Base-by-base conservation (phyloP, 805 yeast species). In the Geotrichum ghanense region DNA sequence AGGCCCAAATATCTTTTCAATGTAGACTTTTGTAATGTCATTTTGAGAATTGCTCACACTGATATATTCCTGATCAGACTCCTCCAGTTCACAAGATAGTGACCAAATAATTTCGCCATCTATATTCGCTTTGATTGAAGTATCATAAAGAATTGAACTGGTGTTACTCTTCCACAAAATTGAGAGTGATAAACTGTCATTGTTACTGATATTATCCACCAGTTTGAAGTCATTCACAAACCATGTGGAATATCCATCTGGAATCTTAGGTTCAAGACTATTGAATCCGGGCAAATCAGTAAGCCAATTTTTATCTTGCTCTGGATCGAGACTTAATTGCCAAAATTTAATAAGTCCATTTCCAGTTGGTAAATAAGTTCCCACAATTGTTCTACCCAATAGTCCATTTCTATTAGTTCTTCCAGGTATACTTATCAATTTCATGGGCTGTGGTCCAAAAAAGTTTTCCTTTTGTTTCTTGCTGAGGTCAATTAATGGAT, bases 151-250 rank as follows among this genome's bases (percentile, higher is more conserved):
- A 16, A 22, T 23, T 22, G 49, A 72, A 1, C 75, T 69, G 1
- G 75, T 70, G 51, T 81, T 80, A 52, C 83, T 76, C 56, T 80
- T 81, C 84, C 85, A 79, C 26, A 81, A 62, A 0, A 70, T 66
- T 58, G 70, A 63, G 2, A 74, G 50, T 40, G 65, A 63, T 19
- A 70, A 46, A 31, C 51, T 46, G 3, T 48, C 43, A 12, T 22
- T 35, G 6, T 44, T 40, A 1, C 48, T 45, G 4, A 41, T 41
- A 1, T 47, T n/a, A 5, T 46, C 47, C 2, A 53, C 47, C 22
- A 74, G 53, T 48, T 62, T 58, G 51, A 68, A 70, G 51, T 75
- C 79, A 48, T 72, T 69, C 41, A 75, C 63, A 35, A 68, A 62
- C 80, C 80, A 76, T 17, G 69, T 59, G 1, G 72, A 59, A 24